These are phyloP conservation scores for Agrocybe pediades DNA, from an alignment of 768 basidiomycete genomes.

Conservation along the genomic window DNA sequence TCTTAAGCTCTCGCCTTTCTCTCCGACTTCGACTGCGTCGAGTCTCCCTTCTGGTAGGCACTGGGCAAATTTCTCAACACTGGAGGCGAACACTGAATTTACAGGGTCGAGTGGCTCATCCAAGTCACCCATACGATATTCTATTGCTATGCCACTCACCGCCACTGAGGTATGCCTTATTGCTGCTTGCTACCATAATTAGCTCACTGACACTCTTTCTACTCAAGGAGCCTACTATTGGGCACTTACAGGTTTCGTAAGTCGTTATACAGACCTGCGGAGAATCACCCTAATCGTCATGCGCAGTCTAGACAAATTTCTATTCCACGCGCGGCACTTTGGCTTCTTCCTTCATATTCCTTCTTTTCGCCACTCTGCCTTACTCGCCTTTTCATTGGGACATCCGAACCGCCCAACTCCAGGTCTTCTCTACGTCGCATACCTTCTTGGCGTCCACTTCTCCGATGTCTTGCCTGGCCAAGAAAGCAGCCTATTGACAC, in stretches of 20 bases:
- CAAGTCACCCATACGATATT: constrained; percentile 36
- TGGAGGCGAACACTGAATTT: constrained; percentile 39
- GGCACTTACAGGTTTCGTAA: constrained; percentile 40
- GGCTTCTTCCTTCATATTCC: constrained; percentile 64
- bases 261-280: constrained; percentile 15
- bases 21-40: constrained; percentile 44
- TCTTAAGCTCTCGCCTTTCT: constrained; percentile 41
- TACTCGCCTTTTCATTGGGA: constrained; percentile 51
- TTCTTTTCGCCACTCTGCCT: constrained; percentile 47
- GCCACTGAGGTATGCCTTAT: constrained; percentile 39
- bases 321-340: constrained; percentile 57
- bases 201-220: constrained; percentile 6
- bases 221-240: constrained; percentile 39
- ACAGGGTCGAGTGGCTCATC: constrained; percentile 47
- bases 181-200: background rate
- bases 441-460: constrained; percentile 57
- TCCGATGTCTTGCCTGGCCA: constrained; percentile 41
- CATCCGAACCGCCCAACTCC: constrained; percentile 49
- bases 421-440: constrained; percentile 49
- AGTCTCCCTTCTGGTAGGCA: constrained; percentile 50
- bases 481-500: constrained; percentile 49
- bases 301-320: constrained; percentile 57
- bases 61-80: constrained; percentile 37
- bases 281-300: background rate
- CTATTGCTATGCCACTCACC: constrained; percentile 37